Conservation (phyloP, 179 eudicot species). For the Heliamphora pulchella region DNA sequence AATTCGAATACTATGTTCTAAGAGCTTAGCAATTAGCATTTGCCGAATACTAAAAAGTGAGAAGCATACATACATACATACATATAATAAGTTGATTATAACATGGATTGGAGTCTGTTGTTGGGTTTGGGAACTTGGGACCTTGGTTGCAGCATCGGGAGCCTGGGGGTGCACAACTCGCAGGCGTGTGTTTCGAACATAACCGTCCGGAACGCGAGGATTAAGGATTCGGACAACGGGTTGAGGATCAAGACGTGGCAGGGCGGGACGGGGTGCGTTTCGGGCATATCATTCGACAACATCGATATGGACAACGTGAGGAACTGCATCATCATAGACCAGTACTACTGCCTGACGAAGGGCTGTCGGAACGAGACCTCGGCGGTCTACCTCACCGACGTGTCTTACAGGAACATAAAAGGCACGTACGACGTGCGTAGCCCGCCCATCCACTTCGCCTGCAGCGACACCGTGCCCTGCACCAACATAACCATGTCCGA, state of each 20-base stretch:
- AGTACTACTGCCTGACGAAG: constrained; percentile 75
- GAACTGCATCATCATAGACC: constrained; percentile 82
- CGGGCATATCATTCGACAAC: constrained; percentile 66
- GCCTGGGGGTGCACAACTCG: constrained; percentile 81
- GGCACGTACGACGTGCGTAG: constrained; percentile 79
- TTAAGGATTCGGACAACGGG: constrained; percentile 84
- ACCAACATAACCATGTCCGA: constrained; percentile 90
- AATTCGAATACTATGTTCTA: too few species aligned
- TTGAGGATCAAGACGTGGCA: constrained; percentile 97
- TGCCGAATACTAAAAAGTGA: too few species aligned
- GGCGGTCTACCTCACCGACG: constrained; percentile 69
- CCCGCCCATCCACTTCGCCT: constrained; percentile 90
- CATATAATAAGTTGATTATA: too few species aligned
- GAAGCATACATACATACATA: too few species aligned
- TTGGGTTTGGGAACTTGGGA: too few species aligned
- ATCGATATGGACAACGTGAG: constrained; percentile 86
- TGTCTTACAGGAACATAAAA: constrained; percentile 75
- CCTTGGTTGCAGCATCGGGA: constrained; percentile 60
- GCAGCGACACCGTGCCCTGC: constrained; percentile 80
- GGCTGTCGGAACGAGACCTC: constrained; percentile 79
- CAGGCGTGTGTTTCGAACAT: constrained; percentile 89
- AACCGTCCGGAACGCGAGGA: constrained; percentile 58
- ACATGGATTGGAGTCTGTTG: too few species aligned
- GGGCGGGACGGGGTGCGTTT: constrained; percentile 83
- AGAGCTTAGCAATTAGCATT: too few species aligned